phyloP scores from a whole-genome alignment of 2,329 filamentous ascomycete species.

The Diplocarpon mali region DNA sequence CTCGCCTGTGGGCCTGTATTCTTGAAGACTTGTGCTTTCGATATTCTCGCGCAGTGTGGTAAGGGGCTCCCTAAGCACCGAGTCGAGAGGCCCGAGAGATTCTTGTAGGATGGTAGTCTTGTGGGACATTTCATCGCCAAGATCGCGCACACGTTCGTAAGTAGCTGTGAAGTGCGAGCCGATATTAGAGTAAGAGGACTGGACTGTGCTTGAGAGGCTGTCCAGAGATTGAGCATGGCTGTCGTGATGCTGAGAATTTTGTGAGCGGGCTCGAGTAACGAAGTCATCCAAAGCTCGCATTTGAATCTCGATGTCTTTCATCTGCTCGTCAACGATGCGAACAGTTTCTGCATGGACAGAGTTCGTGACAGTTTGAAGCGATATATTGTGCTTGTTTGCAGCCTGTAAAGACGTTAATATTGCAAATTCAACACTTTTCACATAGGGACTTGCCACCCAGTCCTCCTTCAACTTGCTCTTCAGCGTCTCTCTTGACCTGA shows the following conservation, averaged over 20 bases:
- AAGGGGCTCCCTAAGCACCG: constrained; percentile 58
- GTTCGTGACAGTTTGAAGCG: constrained; percentile 72
- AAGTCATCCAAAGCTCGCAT: constrained; percentile 88
- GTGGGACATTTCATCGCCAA: constrained; percentile 56
- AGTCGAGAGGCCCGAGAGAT: constrained; percentile 48
- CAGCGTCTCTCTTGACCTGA: constrained; percentile 62
- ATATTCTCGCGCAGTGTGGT: constrained; percentile 61
- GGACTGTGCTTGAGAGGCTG: constrained; percentile 54
- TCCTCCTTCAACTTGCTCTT: constrained; percentile 78
- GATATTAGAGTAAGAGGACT: constrained; percentile 62
- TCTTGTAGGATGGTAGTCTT: constrained; percentile 48
- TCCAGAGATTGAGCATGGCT: constrained; percentile 57
- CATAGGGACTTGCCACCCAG: constrained; percentile 57
- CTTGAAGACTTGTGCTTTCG: constrained; percentile 50
- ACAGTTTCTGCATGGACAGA: constrained; percentile 87
- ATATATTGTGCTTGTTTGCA: constrained; percentile 70
- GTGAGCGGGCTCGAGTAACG: constrained; percentile 66
- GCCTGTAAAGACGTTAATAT: constrained; percentile 32
- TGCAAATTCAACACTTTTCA: neutral
- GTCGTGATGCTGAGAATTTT: constrained; percentile 69
- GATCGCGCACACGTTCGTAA: constrained; percentile 52
- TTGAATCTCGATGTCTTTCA: constrained; percentile 75
- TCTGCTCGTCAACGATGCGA: constrained; percentile 80
- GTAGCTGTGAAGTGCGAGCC: constrained; percentile 59
- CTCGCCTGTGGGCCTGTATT: constrained; percentile 76